Evolutionary conservation across 1,284 basidiomycete genomes (phyloP).

Genomic region (Ganoderma boninense): DNA sequence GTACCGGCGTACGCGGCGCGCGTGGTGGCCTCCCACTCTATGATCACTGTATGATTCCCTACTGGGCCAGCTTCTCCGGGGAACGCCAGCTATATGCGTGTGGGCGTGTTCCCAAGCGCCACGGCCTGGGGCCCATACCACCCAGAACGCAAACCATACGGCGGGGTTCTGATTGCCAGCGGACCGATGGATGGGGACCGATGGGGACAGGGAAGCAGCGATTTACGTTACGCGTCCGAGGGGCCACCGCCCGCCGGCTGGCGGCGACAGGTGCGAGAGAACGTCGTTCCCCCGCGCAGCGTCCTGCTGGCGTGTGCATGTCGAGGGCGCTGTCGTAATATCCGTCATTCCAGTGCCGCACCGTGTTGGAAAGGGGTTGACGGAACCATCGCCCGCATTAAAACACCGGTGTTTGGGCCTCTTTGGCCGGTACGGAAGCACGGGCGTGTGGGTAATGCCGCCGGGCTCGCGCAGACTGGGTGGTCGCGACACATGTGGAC

Average conservation of each 20-base stretch:
- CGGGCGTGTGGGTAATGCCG: slow-evolving; percentile 11
- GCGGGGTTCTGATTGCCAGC: slow-evolving; percentile 22
- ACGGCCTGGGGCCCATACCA: neutral
- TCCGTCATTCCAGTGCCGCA: slow-evolving; percentile 19
- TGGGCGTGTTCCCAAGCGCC: neutral
- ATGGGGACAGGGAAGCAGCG: slow-evolving; percentile 17
- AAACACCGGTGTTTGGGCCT: slow-evolving; percentile 26
- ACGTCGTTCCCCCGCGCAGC: slow-evolving; percentile 21
- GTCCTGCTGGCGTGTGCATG: slow-evolving; percentile 24
- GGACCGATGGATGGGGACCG: neutral
- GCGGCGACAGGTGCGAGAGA: slow-evolving; percentile 16
- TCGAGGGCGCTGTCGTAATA: slow-evolving; percentile 26
- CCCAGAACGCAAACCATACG: slow-evolving; percentile 8
- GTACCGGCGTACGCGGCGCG: slow-evolving; percentile 14
- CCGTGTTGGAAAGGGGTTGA: slow-evolving; percentile 28
- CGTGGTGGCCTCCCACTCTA: slow-evolving; percentile 3
- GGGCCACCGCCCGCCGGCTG: slow-evolving; percentile 19
- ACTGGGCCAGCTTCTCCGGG: slow-evolving; percentile 1
- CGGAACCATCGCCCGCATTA: slow-evolving; percentile 18
- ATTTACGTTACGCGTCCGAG: slow-evolving; percentile 31
- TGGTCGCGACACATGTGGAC: slow-evolving; percentile 17
- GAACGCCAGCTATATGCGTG: neutral
- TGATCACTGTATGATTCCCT: neutral
- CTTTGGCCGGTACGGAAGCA: slow-evolving; percentile 13
- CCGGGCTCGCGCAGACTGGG: slow-evolving; percentile 8